Evolutionary conservation across 495 filamentous ascomycete genomes (phyloP).

Genomic region (Aspergillus haitiensis): DNA sequence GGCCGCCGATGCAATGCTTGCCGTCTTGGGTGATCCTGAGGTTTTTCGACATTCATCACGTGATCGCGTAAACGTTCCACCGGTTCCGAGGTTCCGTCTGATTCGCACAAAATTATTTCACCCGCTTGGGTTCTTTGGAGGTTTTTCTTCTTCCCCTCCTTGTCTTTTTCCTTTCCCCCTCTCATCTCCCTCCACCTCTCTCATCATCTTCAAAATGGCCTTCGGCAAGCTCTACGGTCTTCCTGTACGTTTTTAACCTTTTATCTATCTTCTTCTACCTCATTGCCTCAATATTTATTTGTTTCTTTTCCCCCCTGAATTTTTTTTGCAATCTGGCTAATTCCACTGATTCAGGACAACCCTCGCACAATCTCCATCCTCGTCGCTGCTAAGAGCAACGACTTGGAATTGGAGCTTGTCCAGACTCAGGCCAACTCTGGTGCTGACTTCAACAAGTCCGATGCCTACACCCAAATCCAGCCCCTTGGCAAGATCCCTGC

Average conservation of each 20-base stretch:
- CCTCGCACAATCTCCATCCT: constrained; percentile 82
- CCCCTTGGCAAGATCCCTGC: constrained; percentile 86
- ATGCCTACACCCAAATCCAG: constrained; percentile 83
- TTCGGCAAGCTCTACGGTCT: constrained; percentile 97
- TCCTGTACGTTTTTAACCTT: constrained; percentile 59
- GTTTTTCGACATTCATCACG: constrained; percentile 34
- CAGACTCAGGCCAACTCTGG: constrained; percentile 53
- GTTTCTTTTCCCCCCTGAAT: neutral
- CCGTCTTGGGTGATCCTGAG: constrained; percentile 23
- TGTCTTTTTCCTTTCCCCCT: constrained; percentile 32
- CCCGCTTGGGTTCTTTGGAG: constrained; percentile 15
- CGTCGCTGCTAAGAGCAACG: constrained; percentile 94
- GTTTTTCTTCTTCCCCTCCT: constrained; percentile 35
- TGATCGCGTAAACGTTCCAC: constrained; percentile 35
- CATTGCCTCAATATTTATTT: constrained; percentile 16
- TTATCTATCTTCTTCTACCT: constrained; percentile 16
- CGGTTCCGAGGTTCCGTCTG: constrained; percentile 34
- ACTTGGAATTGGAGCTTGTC: constrained; percentile 83
- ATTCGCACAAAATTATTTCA: constrained; percentile 40
- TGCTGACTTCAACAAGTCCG: constrained; percentile 40
- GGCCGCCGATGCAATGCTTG: neutral
- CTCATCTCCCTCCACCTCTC: constrained; percentile 34
- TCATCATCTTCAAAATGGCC: constrained; percentile 62
- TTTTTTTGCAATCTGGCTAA: constrained; percentile 17
- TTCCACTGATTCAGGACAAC: constrained; percentile 63